Evolutionary conservation across 179 eudicot species (phyloP).

Genomic region (Silene vulgaris): DNA sequence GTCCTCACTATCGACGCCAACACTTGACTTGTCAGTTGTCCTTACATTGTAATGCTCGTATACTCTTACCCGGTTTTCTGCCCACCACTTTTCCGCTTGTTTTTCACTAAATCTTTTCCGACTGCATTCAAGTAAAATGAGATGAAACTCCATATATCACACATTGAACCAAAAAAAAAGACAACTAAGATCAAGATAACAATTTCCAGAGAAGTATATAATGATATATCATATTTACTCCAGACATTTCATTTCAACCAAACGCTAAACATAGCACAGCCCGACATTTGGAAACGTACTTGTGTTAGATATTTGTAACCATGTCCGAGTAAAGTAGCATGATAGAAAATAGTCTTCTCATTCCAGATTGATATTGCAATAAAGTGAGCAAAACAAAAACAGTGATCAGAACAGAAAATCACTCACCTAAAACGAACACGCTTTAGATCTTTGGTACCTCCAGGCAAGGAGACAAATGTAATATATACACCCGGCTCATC

Average conservation of each 20-base stretch:
- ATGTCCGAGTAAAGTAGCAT: background rate
- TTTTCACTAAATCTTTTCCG: slow-evolving; percentile 92
- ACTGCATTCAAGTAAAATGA: slow-evolving; percentile 40
- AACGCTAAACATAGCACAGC: too few relatives aligned
- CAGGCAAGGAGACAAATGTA: slow-evolving; percentile 72
- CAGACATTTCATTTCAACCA: too few relatives aligned
- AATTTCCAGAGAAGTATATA: too few relatives aligned
- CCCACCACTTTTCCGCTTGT: slow-evolving; percentile 99
- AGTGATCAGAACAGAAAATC: slow-evolving; percentile 11
- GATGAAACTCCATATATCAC: background rate
- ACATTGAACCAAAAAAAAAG: too few relatives aligned
- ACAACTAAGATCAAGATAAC: too few relatives aligned
- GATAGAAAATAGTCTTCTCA: background rate
- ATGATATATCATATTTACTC: too few relatives aligned
- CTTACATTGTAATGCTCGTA: slow-evolving; percentile 79
- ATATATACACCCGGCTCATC: slow-evolving; percentile 89
- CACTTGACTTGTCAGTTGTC: slow-evolving; percentile 64
- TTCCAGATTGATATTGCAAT: background rate
- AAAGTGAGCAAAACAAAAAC: background rate
- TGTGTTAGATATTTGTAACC: too few relatives aligned
- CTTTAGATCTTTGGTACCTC: slow-evolving; percentile 74
- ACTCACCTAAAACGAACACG: slow-evolving; percentile 84
- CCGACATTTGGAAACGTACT: too few relatives aligned
- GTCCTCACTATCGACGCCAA: slow-evolving; percentile 64
- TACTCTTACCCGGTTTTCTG: slow-evolving; percentile 84